A percentile compares a stretch with the other conserved stretches of the same genome.
Evolutionary conservation across 2,329 filamentous ascomycete species (phyloP).

Genomic region (Hirsutella rhossiliensis): DNA sequence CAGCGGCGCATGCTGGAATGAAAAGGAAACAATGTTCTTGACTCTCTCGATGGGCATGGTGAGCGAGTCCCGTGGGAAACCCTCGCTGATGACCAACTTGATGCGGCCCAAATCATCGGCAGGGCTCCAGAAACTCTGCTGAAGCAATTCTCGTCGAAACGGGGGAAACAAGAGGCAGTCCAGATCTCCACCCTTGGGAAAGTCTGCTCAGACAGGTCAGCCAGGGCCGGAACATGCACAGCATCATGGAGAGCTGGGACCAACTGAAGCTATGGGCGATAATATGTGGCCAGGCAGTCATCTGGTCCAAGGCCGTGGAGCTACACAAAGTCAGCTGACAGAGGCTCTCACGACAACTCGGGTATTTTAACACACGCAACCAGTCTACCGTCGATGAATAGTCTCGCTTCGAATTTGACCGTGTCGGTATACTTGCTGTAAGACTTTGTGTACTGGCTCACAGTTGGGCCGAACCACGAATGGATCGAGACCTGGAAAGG

Average conservation of each 20-base stretch:
- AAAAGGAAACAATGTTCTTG: conserved; percentile 65
- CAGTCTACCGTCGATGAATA: conserved; percentile 56
- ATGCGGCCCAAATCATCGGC: conserved; percentile 62
- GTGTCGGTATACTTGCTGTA: conserved; percentile 44
- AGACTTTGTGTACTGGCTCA: conserved; percentile 43
- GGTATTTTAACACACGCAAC: conserved; percentile 39
- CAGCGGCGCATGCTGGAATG: conserved; percentile 74
- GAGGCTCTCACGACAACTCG: neutral
- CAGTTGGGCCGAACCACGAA: conserved; percentile 52
- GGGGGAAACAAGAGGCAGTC: conserved; percentile 57
- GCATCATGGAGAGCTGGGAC: neutral
- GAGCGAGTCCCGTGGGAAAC: conserved; percentile 44
- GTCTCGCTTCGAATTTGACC: conserved; percentile 50
- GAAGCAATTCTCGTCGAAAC: conserved; percentile 58
- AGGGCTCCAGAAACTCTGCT: conserved; percentile 60
- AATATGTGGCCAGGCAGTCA: conserved; percentile 37
- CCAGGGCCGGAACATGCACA: neutral
- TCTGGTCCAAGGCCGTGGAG: conserved; percentile 40
- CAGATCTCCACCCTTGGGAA: conserved; percentile 44
- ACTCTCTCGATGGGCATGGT: conserved; percentile 49
- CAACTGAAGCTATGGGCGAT: conserved; percentile 32
- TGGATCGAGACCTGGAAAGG: conserved; percentile 66
- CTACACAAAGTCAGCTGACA: conserved; percentile 19
- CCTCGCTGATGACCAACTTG: conserved; percentile 64
- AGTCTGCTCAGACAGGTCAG: conserved; percentile 19